Evolutionary conservation across 2,329 filamentous ascomycete species (phyloP).

Genomic region (Botryotinia globosa): DNA sequence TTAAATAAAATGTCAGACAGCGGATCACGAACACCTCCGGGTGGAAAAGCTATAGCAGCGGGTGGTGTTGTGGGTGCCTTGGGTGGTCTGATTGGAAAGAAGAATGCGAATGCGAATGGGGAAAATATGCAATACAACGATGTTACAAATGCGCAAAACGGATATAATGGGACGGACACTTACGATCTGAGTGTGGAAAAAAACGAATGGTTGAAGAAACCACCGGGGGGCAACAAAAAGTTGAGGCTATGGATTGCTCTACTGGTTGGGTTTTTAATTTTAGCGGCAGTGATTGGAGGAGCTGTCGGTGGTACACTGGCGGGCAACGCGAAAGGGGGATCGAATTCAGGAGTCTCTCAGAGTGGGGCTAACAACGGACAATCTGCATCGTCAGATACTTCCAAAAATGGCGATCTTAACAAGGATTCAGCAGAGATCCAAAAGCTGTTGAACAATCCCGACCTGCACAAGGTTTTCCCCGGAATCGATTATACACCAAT

Average conservation of each 20-base stretch:
- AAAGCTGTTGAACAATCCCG: constrained; percentile 71
- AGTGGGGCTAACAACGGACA: constrained; percentile 28
- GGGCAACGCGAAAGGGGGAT: not conserved
- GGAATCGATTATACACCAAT: constrained; percentile 94
- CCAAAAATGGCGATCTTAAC: constrained; percentile 66
- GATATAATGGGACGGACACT: constrained; percentile 26
- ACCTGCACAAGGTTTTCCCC: constrained; percentile 90
- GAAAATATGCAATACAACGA: constrained; percentile 35
- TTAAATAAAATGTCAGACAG: constrained; percentile 32
- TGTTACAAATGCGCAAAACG: constrained; percentile 24
- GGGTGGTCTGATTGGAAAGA: constrained; percentile 34
- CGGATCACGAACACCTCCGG: constrained; percentile 28
- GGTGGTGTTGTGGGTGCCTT: constrained; percentile 40
- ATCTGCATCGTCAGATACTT: constrained; percentile 58
- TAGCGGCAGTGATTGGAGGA: constrained; percentile 70
- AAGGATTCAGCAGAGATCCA: constrained; percentile 78
- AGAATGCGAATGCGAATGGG: constrained; percentile 26
- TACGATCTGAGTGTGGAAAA: constrained; percentile 52
- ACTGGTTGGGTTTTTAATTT: constrained; percentile 60
- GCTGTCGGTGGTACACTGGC: constrained; percentile 58
- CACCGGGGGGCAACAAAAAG: constrained; percentile 61
- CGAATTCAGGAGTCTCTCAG: constrained; percentile 37
- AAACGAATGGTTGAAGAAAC: constrained; percentile 58
- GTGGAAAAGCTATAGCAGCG: constrained; percentile 42
- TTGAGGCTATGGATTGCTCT: constrained; percentile 67